A percentile compares a stretch with the other conserved stretches of the same genome.
phyloP scores from a whole-genome alignment of 352 stramenopile species.

The Peronospora farinosa region DNA sequence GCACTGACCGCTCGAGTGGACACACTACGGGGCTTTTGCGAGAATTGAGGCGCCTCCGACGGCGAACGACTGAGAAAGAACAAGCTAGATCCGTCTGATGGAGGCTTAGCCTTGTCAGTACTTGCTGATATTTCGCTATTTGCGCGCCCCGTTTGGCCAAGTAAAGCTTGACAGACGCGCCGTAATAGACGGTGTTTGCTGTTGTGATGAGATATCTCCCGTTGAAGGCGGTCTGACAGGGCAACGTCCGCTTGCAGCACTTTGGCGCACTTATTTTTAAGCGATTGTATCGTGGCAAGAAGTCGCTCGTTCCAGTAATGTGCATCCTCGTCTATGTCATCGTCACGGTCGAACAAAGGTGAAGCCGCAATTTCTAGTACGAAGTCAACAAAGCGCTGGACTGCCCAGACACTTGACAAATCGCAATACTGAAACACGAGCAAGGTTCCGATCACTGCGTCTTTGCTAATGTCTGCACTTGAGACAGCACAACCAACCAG shows the following conservation, averaged over 20 bases:
- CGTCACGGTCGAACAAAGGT: constrained; percentile 5
- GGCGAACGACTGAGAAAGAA: constrained; percentile 15
- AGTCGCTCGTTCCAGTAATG: constrained; percentile 15
- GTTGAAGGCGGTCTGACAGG: constrained; percentile 24
- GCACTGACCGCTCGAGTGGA: constrained; percentile 3
- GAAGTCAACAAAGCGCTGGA: constrained; percentile 31
- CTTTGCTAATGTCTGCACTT: constrained; percentile 3
- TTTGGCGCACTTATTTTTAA: constrained; percentile 33
- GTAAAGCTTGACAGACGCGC: constrained; percentile 12
- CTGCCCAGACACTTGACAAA: constrained; percentile 29
- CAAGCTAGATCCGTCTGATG: constrained; percentile 6
- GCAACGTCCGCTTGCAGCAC: constrained; percentile 27
- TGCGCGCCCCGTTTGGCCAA: constrained; percentile 4
- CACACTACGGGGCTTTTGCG: neutral
- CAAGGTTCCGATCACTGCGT: constrained; percentile 14
- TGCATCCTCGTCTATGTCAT: neutral
- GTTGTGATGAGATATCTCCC: constrained; percentile 10
- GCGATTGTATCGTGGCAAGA: constrained; percentile 11
- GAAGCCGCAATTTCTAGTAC: constrained; percentile 16
- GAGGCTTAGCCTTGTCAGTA: neutral
- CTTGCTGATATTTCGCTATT: neutral
- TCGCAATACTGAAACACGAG: constrained; percentile 29
- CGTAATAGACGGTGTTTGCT: constrained; percentile 7
- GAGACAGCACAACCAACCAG: constrained; percentile 18
- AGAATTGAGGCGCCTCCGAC: neutral